Percentiles rank a stretch among this genome's conserved stretches.
These are phyloP conservation scores for Stagonosporopsis cucurbitacearum DNA, from an alignment of 2,329 filamentous ascomycete species.

Conservation along the genomic window DNA sequence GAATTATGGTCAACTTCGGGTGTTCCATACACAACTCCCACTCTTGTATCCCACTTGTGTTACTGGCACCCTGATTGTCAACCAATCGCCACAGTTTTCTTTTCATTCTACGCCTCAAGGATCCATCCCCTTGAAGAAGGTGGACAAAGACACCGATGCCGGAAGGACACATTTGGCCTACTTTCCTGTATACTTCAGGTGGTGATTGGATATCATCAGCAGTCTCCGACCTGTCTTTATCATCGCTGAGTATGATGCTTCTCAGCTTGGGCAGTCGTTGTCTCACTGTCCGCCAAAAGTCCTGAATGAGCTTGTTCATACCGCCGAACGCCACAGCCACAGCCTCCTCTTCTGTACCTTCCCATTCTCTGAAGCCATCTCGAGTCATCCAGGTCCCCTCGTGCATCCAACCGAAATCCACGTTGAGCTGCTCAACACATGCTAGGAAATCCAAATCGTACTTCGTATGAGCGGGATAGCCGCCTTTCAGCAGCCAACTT, in stretches of 20 bases:
- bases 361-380: neutral
- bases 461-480: constrained; percentile 8
- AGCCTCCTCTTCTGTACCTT: constrained; percentile 5
- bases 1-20: neutral
- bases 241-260: constrained; percentile 2
- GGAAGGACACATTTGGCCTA: constrained; percentile 7
- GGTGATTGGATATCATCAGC: neutral
- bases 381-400: constrained; percentile 2
- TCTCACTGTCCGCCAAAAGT: constrained; percentile 9
- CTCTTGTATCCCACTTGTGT: too few relatives aligned
- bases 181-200: constrained; percentile 6
- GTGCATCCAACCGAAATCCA: constrained; percentile 9
- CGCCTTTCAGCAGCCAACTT: constrained; percentile 17
- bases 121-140: constrained; percentile 5
- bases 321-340: constrained; percentile 2
- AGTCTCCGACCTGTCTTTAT: constrained; percentile 3
- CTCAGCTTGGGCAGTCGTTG: constrained; percentile 1
- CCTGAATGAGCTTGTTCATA: neutral
- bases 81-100: constrained; percentile 3
- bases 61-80: neutral
- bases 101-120: neutral
- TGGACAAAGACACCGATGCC: constrained; percentile 6
- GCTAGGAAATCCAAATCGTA: constrained; percentile 3
- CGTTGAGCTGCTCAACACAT: constrained; percentile 1
- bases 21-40: neutral